These are phyloP conservation scores for Hypoxylon sp. DNA, from an alignment of 2,329 filamentous ascomycete species.

Conservation along the genomic window DNA sequence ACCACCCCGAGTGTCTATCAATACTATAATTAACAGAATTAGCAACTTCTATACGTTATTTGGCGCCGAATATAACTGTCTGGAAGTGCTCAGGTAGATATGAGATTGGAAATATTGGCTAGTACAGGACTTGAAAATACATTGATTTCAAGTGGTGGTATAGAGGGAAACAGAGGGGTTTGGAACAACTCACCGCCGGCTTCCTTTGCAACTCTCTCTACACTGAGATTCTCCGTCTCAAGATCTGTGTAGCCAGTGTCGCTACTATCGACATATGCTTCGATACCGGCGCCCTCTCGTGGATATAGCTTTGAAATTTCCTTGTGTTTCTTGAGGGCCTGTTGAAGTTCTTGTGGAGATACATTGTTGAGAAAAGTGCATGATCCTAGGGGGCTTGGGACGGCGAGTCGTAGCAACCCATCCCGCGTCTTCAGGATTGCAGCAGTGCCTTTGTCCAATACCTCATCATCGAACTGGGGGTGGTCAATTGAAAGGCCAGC, in stretches of 20 bases:
- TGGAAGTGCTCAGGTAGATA: no score
- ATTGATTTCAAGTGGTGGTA: no score
- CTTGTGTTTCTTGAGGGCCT: conserved; percentile 74
- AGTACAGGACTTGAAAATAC: no score
- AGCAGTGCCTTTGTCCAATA: conserved; percentile 75
- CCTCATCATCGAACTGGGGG: conserved; percentile 74
- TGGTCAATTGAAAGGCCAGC: conserved; percentile 81
- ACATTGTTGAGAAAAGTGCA: conserved; percentile 80
- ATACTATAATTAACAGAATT: background rate
- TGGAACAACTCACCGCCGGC: conserved; percentile 29
- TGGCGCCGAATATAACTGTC: no score
- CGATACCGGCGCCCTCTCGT: conserved; percentile 74
- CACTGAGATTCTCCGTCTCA: conserved; percentile 60
- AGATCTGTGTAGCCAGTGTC: conserved; percentile 72
- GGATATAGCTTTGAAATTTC: conserved; percentile 73
- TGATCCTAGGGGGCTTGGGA: conserved; percentile 76
- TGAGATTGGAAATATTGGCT: no score
- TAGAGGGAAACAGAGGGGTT: background rate
- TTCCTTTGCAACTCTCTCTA: conserved; percentile 39
- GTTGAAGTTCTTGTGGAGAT: conserved; percentile 71
- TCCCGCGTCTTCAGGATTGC: conserved; percentile 81
- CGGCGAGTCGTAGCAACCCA: conserved; percentile 76
- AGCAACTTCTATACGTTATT: background rate
- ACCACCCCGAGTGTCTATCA: conserved; percentile 14
- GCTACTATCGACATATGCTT: conserved; percentile 77